Evolutionary conservation across 1,139 yeast species (phyloP), one percentile per base, ranked within the genome.

Genomic region (Hemisphaericaspora lyxosophila): DNA sequence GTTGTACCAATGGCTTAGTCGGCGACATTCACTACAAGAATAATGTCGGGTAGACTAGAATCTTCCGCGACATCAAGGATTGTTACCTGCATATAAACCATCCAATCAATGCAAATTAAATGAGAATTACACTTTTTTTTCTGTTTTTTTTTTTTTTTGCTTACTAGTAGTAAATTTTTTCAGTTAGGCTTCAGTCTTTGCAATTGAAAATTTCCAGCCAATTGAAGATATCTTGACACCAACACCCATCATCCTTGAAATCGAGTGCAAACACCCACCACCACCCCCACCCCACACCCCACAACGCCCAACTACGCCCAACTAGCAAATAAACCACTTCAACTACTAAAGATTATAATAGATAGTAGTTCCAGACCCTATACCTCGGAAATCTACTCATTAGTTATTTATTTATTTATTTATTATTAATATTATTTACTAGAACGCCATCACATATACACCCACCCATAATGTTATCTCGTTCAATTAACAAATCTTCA

Each of bases 381-480:
- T 20, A 8, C 23, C 5, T 20, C 23, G 23, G 23, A 20, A 24
- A 24, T 24, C 13, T 11, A 11, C 3, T 6, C 13, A n/a, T 6
- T 24, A n/a, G 9, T 24, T 24, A 24, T 24, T 24, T 9, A 23
- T 23, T 26, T 26, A 26, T 26, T 26, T 26, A 26, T 26, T 26
- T 13, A 11, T 12, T 13, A 7, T 13, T 7, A n/a, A n/a, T n/a
- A n/a, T n/a, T n/a, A n/a, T n/a, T n/a, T n/a, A n/a, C n/a, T n/a
- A n/a, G n/a, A n/a, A n/a, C 9, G 5, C 9, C 28, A 27, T n/a
- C 33, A 34, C 16, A 26, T 19, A 35, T 23, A 35, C 19, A 35
- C 26, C 28, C 19, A 6, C 11, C 13, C 26, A 34, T 36, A 30
- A 49, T 46, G 53, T 49, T 49, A 22, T 39, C 49, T n/a, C 43